These are phyloP conservation scores for Striga hermonthica DNA, from an alignment of 305 asterid genomes.

Conservation along the genomic window DNA sequence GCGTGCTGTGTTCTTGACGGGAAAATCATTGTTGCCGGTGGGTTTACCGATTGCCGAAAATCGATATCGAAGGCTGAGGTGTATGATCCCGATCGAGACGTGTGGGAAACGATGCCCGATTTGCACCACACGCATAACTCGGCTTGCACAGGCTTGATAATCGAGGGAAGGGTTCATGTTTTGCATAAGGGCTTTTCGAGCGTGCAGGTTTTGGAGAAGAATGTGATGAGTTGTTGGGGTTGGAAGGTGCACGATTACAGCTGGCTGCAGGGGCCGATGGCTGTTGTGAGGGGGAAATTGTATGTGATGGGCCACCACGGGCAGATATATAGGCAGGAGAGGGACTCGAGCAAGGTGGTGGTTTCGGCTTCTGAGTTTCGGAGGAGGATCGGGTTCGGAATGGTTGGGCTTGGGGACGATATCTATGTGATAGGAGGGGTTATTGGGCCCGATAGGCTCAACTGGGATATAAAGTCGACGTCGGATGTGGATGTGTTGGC, in stretches of 20 bases:
- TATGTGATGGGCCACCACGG: conserved; percentile 88
- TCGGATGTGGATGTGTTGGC: conserved; percentile 77
- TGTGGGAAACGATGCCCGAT: conserved; percentile 80
- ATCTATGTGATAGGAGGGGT: conserved; percentile 91
- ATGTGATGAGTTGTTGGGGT: conserved; percentile 45
- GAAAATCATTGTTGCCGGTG: conserved; percentile 93
- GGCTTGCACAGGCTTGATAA: conserved; percentile 78
- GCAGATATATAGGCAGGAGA: conserved; percentile 74
- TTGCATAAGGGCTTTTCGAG: conserved; percentile 89
- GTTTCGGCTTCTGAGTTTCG: conserved; percentile 82
- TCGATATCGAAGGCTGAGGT: conserved; percentile 89
- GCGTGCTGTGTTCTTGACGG: conserved; percentile 92
- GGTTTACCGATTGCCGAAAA: conserved; percentile 82
- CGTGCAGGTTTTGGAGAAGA: conserved; percentile 63
- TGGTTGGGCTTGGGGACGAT: conserved; percentile 81
- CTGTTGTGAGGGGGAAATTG: conserved; percentile 77
- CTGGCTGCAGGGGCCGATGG: conserved; percentile 97
- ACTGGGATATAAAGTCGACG: conserved; percentile 71
- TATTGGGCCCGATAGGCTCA: conserved; percentile 76
- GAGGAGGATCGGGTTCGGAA: conserved; percentile 74
- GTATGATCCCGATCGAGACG: conserved; percentile 78
- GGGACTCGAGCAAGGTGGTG: conserved; percentile 52
- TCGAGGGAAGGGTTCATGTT: conserved; percentile 77
- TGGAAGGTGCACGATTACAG: conserved; percentile 83
- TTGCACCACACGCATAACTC: conserved; percentile 82